A percentile compares a stretch with the other conserved stretches of the same genome.
These are phyloP conservation scores for Lodderomyces beijingensis DNA, from an alignment of 1,139 yeast genomes.

Conservation along the genomic window DNA sequence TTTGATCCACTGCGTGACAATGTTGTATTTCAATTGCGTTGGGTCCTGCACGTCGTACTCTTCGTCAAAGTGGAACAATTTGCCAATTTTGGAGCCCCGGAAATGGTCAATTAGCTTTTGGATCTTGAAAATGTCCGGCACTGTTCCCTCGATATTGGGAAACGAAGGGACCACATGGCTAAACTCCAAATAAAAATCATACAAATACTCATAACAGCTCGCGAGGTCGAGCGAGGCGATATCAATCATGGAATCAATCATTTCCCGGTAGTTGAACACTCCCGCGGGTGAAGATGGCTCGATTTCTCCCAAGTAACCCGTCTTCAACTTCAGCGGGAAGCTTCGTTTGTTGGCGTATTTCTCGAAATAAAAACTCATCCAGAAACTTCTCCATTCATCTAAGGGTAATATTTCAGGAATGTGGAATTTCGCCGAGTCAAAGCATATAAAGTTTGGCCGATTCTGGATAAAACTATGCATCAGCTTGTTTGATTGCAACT, in stretches of 20 bases:
- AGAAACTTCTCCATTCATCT: constrained; percentile 15
- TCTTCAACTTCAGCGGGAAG: constrained; percentile 8
- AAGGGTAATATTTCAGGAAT: constrained; percentile 9
- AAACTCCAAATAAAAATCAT: constrained; percentile 11
- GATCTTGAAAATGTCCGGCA: constrained; percentile 3
- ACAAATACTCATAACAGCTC: constrained; percentile 5
- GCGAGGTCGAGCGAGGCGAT: constrained; percentile 1
- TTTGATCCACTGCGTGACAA: constrained; percentile 17
- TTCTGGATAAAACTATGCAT: constrained; percentile 8
- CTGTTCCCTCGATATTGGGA: background rate
- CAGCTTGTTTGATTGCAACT: background rate
- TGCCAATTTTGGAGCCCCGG: background rate
- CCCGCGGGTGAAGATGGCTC: background rate
- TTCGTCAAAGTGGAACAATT: constrained; percentile 2
- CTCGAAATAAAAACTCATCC: constrained; percentile 12
- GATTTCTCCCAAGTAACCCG: constrained; percentile 9
- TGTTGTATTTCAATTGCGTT: constrained; percentile 5
- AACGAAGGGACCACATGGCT: constrained; percentile 1
- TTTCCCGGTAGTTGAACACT: constrained; percentile 2
- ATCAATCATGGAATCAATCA: constrained; percentile 5
- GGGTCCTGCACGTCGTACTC: background rate
- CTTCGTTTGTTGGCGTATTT: constrained; percentile 1
- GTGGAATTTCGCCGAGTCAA: constrained; percentile 9
- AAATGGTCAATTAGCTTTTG: constrained; percentile 5
- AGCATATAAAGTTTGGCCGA: constrained; percentile 7